These are phyloP conservation scores for Nakaseomyces nivariensis DNA, from an alignment of 1,139 yeast species.

Conservation along the genomic window DNA sequence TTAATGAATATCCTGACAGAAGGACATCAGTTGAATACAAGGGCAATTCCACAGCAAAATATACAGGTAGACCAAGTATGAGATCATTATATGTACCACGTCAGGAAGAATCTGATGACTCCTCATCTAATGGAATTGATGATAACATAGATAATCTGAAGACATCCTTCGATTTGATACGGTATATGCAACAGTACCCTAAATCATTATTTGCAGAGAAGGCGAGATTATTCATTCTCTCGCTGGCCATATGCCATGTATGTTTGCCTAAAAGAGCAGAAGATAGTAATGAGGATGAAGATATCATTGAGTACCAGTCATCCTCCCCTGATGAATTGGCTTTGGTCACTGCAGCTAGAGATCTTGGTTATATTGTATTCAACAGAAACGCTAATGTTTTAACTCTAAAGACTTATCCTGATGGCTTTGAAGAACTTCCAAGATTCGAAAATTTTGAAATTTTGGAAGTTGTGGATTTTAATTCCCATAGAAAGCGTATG, in stretches of 20 bases:
- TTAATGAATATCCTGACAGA: background rate
- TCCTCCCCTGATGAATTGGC: slow-evolving; percentile 97
- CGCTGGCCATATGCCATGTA: slow-evolving; percentile 81
- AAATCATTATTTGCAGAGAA: slow-evolving; percentile 57
- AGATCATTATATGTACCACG: slow-evolving; percentile 29
- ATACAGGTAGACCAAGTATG: slow-evolving; percentile 46
- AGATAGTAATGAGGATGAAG: slow-evolving; percentile 34
- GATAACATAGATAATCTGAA: slow-evolving; percentile 24
- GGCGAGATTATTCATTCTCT: slow-evolving; percentile 68
- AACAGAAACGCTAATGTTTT: slow-evolving; percentile 54
- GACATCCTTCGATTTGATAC: slow-evolving; percentile 54
- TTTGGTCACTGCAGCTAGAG: slow-evolving; percentile 86
- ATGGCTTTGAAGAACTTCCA: slow-evolving; percentile 62
- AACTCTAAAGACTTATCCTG: slow-evolving; percentile 68
- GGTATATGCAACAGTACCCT: slow-evolving; percentile 64
- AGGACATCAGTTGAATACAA: slow-evolving; percentile 33
- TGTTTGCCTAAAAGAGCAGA: slow-evolving; percentile 58
- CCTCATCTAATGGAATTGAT: slow-evolving; percentile 34
- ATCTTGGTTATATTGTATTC: slow-evolving; percentile 74
- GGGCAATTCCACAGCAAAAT: slow-evolving; percentile 31
- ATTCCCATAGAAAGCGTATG: slow-evolving; percentile 89
- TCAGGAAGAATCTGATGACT: slow-evolving; percentile 7
- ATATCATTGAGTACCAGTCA: slow-evolving; percentile 64
- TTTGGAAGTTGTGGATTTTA: slow-evolving; percentile 73
- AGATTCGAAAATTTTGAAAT: slow-evolving; percentile 60